These are phyloP conservation scores for Angophora floribunda DNA, from an alignment of 345 rosid species.

Conservation along the genomic window DNA sequence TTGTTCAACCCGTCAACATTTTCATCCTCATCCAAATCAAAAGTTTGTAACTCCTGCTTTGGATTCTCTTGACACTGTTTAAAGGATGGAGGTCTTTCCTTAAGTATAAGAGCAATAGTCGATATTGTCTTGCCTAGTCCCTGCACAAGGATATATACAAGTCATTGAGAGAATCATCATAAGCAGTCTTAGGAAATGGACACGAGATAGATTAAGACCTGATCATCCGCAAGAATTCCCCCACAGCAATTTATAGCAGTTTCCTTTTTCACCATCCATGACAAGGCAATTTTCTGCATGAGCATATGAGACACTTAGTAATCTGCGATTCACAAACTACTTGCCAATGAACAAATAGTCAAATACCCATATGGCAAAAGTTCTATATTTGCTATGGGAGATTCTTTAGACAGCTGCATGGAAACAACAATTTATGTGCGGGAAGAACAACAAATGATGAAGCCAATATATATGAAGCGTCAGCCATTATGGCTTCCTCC, in stretches of 20 bases:
- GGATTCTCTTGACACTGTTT: constrained; percentile 17
- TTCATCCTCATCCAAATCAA: constrained; percentile 66
- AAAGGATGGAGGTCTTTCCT: constrained; percentile 55
- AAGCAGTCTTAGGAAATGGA: neutral
- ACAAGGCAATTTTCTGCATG: constrained; percentile 77
- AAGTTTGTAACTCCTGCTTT: constrained; percentile 37
- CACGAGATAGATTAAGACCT: constrained; percentile 29
- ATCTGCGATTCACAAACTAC: neutral
- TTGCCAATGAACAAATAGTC: neutral
- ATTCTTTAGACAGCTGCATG: neutral
- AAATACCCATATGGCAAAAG: neutral
- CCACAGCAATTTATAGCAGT: constrained; percentile 64
- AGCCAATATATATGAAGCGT: neutral
- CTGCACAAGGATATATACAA: constrained; percentile 28
- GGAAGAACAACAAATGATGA: neutral
- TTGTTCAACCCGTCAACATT: constrained; percentile 30
- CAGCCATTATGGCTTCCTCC: neutral
- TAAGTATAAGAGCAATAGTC: constrained; percentile 89
- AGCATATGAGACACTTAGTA: neutral
- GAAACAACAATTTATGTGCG: neutral
- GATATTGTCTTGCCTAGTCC: constrained; percentile 95
- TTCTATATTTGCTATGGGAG: neutral
- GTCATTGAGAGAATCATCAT: neutral
- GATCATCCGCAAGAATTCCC: constrained; percentile 99
- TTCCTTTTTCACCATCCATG: constrained; percentile 96